Percentiles rank a stretch among this genome's conserved stretches.
phyloP scores from a whole-genome alignment of 768 basidiomycete species.

The Termitomyces sp. region DNA sequence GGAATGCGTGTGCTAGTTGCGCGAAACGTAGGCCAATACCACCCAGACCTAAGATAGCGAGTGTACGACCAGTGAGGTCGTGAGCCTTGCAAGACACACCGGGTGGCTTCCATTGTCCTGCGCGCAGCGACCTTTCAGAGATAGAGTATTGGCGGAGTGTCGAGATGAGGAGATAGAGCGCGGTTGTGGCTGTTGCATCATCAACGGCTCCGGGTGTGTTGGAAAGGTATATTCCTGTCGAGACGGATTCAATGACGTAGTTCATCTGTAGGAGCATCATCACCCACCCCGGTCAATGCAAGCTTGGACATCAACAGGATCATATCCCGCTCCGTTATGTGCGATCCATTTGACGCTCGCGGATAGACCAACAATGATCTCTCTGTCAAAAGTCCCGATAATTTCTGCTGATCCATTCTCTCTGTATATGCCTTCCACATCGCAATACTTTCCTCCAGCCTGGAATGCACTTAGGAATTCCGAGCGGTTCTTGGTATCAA shows the following conservation, averaged over 20 bases:
- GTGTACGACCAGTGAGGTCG: constrained; percentile 63
- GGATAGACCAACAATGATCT: constrained; percentile 67
- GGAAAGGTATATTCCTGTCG: constrained; percentile 68
- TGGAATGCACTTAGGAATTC: constrained; percentile 65
- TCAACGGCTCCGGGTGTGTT: constrained; percentile 90
- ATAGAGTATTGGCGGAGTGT: constrained; percentile 68
- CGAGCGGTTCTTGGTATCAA: constrained; percentile 56
- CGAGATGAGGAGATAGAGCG: constrained; percentile 77
- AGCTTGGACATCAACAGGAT: constrained; percentile 75
- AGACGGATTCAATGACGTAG: background rate
- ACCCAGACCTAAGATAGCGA: constrained; percentile 72
- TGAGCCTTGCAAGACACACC: constrained; percentile 44
- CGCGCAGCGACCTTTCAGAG: constrained; percentile 54
- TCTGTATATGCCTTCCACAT: constrained; percentile 73
- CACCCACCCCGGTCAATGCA: constrained; percentile 62
- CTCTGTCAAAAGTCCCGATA: constrained; percentile 79
- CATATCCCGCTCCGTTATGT: constrained; percentile 92
- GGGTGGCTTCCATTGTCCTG: constrained; percentile 55
- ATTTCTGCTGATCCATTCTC: constrained; percentile 59
- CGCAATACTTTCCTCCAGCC: constrained; percentile 68
- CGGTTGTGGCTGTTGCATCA: constrained; percentile 88
- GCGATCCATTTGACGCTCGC: constrained; percentile 77
- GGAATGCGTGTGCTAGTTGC: constrained; percentile 71
- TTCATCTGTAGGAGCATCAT: background rate
- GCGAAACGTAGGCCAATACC: constrained; percentile 73